Evolutionary conservation across 768 basidiomycete genomes (phyloP).

Genomic region (Trametes punicea): DNA sequence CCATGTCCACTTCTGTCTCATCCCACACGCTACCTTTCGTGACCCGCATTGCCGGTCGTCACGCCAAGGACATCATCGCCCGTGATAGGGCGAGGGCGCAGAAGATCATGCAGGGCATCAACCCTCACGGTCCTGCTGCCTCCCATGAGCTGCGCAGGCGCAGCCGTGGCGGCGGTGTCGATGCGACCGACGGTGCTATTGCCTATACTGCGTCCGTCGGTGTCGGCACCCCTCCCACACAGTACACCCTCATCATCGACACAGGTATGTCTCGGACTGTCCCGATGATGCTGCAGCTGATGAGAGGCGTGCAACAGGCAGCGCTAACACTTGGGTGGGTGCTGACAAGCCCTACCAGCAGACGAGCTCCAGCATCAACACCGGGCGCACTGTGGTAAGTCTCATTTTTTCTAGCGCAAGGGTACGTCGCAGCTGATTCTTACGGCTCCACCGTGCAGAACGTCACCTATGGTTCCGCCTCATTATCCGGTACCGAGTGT

Average conservation of each 20-base stretch:
- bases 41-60: constrained; percentile 38
- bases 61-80: constrained; percentile 47
- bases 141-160: constrained; percentile 30
- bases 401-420: constrained; percentile 25
- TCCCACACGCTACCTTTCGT: constrained; percentile 42
- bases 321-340: constrained; percentile 57
- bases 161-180: constrained; percentile 38
- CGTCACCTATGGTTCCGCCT: constrained; percentile 53
- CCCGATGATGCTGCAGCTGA: not conserved
- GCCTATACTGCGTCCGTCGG: constrained; percentile 52
- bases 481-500: constrained; percentile 53
- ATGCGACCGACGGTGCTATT: constrained; percentile 56
- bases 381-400: constrained; percentile 34
- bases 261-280: constrained; percentile 45
- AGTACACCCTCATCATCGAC: constrained; percentile 54
- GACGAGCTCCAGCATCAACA: constrained; percentile 44
- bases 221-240: constrained; percentile 48
- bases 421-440: not conserved
- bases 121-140: constrained; percentile 50
- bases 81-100: constrained; percentile 52
- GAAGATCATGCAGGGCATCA: constrained; percentile 52
- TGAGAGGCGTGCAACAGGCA: constrained; percentile 29
- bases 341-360: constrained; percentile 44
- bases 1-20: constrained; percentile 36
- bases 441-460: constrained; percentile 31